Evolutionary conservation across 371 early-diverging fungal species (phyloP), one percentile per base, ranked within the genome.

Genomic region (Massospora cicadina): DNA sequence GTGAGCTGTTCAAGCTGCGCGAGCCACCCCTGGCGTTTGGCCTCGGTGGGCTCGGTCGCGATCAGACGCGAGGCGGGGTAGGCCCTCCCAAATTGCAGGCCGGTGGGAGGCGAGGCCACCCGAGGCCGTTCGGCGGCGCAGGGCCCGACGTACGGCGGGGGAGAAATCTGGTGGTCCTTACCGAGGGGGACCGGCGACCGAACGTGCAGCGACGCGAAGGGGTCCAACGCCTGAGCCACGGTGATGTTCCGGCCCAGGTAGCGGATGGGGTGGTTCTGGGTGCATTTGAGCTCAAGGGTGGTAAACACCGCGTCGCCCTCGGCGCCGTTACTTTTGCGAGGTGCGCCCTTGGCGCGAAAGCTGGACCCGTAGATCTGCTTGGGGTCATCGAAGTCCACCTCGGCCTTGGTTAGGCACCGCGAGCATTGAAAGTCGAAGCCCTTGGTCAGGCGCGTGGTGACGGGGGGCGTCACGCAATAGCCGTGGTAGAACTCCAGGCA

Each of bases 391-490:
- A 60, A 60, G 33, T 60, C 60, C 2, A 60, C 60, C 17, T 60
- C 33, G 5, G 60, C 60, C 21, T 60, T 60, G 29, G 60, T 12
- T 27, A 60, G 23, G 23, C 60, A 60, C 29, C 32, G 29, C 32
- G 60, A 60, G 33, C 60, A 60, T 26, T 60, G 60, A 33, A 60
- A 60, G 23, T 3, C n/a, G 23, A 60, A 60, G 13, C 60, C 60
- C 29, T 60, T 60, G 5, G 60, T 2, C 5, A 60, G 21, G 7
- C 21, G 17, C 7, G 17, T 60, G 5, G 13, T 60, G 23, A 60
- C 26, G n/a, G 23, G 23, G 21, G 60, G 60, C 29, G 21, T 29
- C 5, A 21, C 13, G 23, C 60, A 60, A 3, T 27, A n/a, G 17
- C 17, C 17, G 29, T 60, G 60, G 29, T 26, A 60, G 27, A 29